Evolutionary conservation across 2,329 filamentous ascomycete species (phyloP), one percentile per base, ranked within the genome.

Genomic region (Alternaria sp.): DNA sequence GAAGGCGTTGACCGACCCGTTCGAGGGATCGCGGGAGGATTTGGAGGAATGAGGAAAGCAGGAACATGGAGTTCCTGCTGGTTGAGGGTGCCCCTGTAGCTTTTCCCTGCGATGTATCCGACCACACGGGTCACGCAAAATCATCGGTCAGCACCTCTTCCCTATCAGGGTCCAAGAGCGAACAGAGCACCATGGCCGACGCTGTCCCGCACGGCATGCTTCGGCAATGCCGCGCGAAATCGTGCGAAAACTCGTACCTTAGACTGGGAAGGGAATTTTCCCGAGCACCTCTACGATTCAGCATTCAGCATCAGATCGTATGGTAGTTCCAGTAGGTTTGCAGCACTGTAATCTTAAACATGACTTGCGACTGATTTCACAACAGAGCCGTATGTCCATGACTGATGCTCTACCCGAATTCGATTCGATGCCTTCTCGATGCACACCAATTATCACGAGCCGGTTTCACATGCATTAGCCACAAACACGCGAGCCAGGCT

Each of bases 401-500:
- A 49, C 54, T 19, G 25, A 30, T 17, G 25, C 46, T 28, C 17
- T 51, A 17, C 12, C 23, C 32, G 25, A 40, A 11, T 59, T 51
- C 40, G 40, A 44, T 54, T 49, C 43, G 25, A 43, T 32, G 32
- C 46, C 57, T 59, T 59, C 52, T 61, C 50, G 51, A 60, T 23
- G 57, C 50, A 26, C 50, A 53, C 56, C 63, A 63, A 59, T 44
- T 21, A 49, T 25, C 15, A 32, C 45, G 19, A 49, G 23, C 49
- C 50, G 40, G 19, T 45, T 51, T 43, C 60, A 52, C 43, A 60
- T 28, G 52, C 60, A 59, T 61, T 59, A 61, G 59, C 63, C 67
- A 59, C 62, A 59, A 23, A 32, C 46, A 57, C 30, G 59, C 55
- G 53, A 51, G 60, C 56, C 57, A 66, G 67, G 65, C 65, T 66